Percentiles rank a stretch among this genome's conserved stretches.
Conservation (phyloP, 2,329 filamentous ascomycete genomes). For the Alternaria rosae region DNA sequence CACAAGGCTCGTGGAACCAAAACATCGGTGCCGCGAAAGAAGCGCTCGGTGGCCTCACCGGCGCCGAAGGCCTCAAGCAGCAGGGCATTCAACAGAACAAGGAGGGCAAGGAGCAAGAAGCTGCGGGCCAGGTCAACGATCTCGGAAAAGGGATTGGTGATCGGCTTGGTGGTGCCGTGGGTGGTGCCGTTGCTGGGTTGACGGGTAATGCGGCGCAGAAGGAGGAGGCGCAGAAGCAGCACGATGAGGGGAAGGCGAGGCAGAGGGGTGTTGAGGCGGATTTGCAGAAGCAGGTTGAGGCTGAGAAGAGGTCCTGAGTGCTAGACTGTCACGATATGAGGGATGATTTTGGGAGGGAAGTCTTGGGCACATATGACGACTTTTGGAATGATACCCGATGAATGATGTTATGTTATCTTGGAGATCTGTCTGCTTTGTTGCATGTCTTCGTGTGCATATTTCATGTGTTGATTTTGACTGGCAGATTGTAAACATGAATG, state of each 20-base stretch:
- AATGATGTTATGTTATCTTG: slow-evolving; percentile 1
- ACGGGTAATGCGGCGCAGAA: slow-evolving; percentile 74
- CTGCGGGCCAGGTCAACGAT: slow-evolving; percentile 81
- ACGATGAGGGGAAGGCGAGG: slow-evolving; percentile 82
- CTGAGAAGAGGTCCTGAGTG: neutral
- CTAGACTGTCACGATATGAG: fast-evolving
- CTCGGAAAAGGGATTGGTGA: slow-evolving; percentile 67
- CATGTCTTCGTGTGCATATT: neutral
- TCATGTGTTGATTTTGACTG: neutral
- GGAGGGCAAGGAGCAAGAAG: slow-evolving; percentile 81
- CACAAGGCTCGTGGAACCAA: slow-evolving; percentile 82
- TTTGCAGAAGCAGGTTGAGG: slow-evolving; percentile 70
- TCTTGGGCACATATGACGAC: neutral
- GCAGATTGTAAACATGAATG: too few species aligned
- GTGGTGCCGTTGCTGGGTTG: slow-evolving; percentile 73
- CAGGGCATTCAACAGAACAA: slow-evolving; percentile 79
- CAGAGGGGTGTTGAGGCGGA: slow-evolving; percentile 85
- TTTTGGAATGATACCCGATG: slow-evolving; percentile 3
- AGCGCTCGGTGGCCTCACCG: slow-evolving; percentile 75
- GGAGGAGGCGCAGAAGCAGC: slow-evolving; percentile 70
- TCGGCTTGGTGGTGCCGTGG: slow-evolving; percentile 72
- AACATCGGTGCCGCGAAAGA: slow-evolving; percentile 89
- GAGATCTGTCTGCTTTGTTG: neutral
- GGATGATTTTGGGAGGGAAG: neutral
- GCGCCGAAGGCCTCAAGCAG: slow-evolving; percentile 77